Evolutionary conservation across 2,329 filamentous ascomycete genomes (phyloP).

Genomic region (Thelonectria rubi): DNA sequence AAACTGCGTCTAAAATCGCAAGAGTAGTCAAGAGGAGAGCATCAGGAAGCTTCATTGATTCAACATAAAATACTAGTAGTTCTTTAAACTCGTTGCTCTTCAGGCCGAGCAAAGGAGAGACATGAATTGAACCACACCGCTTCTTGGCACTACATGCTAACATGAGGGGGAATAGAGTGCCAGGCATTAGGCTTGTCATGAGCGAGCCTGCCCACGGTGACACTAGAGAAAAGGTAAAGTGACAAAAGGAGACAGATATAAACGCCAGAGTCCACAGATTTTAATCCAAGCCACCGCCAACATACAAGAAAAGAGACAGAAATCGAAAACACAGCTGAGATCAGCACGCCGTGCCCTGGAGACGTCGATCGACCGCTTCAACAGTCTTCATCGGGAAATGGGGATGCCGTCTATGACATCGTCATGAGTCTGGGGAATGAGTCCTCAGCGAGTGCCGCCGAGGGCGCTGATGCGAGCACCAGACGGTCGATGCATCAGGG

Average conservation of each 20-base stretch:
- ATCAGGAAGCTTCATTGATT: not conserved
- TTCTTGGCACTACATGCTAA: conserved; percentile 40
- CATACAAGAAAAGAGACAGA: conserved; percentile 34
- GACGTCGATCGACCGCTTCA: conserved; percentile 26
- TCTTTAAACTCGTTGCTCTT: conserved; percentile 32
- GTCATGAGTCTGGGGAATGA: conserved; percentile 17
- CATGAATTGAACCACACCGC: conserved; percentile 38
- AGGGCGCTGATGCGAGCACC: conserved; percentile 72
- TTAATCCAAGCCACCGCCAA: conserved; percentile 45
- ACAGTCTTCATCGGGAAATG: conserved; percentile 25
- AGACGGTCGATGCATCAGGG: conserved; percentile 68
- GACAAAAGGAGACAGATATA: conserved; percentile 35
- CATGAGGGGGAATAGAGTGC: conserved; percentile 38
- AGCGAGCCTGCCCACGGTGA: conserved; percentile 36
- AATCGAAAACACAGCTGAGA: conserved; percentile 31
- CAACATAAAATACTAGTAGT: conserved; percentile 18
- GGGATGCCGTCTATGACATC: conserved; percentile 30
- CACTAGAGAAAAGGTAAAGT: conserved; percentile 31
- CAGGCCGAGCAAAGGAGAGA: conserved; percentile 36
- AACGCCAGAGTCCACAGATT: conserved; percentile 46
- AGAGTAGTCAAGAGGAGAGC: not conserved
- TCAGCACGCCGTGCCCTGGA: conserved; percentile 22
- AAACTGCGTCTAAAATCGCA: not conserved
- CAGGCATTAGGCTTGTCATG: conserved; percentile 39
- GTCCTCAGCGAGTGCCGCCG: conserved; percentile 59